phyloP scores from a whole-genome alignment of 1,139 yeast genomes.

The Kurtzmaniella quercitrusa region DNA sequence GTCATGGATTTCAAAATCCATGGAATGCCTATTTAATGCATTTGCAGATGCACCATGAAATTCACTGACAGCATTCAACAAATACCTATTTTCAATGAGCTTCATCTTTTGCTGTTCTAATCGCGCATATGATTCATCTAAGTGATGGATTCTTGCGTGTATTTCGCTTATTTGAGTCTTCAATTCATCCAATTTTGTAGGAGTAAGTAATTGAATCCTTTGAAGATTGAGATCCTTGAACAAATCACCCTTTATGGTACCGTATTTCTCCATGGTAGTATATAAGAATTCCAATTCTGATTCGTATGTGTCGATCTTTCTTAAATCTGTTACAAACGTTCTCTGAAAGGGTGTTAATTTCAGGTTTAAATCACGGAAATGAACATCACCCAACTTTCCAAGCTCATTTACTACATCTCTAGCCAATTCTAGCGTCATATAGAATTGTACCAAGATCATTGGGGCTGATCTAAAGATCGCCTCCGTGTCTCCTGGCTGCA shows the following conservation, averaged over 20 bases:
- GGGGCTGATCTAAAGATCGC: constrained; percentile 73
- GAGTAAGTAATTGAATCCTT: constrained; percentile 19
- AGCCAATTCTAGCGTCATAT: constrained; percentile 86
- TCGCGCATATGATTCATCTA: constrained; percentile 26
- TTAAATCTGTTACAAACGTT: constrained; percentile 76
- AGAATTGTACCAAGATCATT: constrained; percentile 88
- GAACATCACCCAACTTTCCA: constrained; percentile 80
- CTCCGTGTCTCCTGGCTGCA: constrained; percentile 13
- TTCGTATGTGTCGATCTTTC: constrained; percentile 42
- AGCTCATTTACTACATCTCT: constrained; percentile 79
- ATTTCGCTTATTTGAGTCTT: constrained; percentile 18
- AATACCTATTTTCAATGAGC: constrained; percentile 34
- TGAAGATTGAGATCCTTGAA: constrained; percentile 21
- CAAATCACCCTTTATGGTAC: constrained; percentile 23
- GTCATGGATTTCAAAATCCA: constrained; percentile 10
- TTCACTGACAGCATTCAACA: constrained; percentile 25
- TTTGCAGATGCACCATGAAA: constrained; percentile 20
- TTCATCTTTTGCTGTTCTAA: constrained; percentile 20
- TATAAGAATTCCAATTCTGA: constrained; percentile 26
- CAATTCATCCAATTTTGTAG: constrained; percentile 30
- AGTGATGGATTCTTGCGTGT: constrained; percentile 28
- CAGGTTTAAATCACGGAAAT: constrained; percentile 84
- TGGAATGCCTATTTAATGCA: constrained; percentile 8
- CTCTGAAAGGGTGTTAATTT: constrained; percentile 81
- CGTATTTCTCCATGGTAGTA: constrained; percentile 34